Base-by-base conservation (phyloP, 2,329 filamentous ascomycete genomes). In the Fusarium sp. region DNA sequence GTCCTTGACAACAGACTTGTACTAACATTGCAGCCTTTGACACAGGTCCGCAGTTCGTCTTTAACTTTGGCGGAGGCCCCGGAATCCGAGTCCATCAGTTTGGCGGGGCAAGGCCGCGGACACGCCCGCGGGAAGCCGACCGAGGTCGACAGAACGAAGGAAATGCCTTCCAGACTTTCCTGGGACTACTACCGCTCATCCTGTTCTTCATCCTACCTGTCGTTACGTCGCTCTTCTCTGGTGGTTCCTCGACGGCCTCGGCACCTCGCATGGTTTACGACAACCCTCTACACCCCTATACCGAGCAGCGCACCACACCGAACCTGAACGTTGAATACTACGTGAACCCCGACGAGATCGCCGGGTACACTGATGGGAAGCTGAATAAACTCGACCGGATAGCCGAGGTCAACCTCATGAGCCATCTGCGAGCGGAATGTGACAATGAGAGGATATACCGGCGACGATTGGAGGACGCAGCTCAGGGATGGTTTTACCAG, bases 61-160 rank as follows among this genome's bases (percentile, higher is more conserved):
- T 98, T 83, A 98, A 98, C 82, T 89, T 98, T 80, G 94, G 94
- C 72, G 95, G 95, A 65, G 94, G 94, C 8, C 94, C 95, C 4
- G 95, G 95, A 18, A 91, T 99, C 75, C 90, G 95, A 65, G 94
- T 99, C 66, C 96, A 98, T 80, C 95, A 98, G 79, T 98, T 99
- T 80, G 95, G 95, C 73, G 95, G 96, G 57, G 87, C 84, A 7
- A 86, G 88, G 58, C 94, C 95, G 27, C 89, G 94, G 73, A 87
- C 92, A 81, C 88, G 96, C 77, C 94, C 95, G 18, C 89, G 88
- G 76, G 86, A 91, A 71, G 86, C 87, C 34, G 88, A 87, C 70
- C 85, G 81, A 11, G 73, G 71, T 15, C 73, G 73, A 73, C 82
- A 84, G 68, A 85, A 84, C 74, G 79, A 84, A 66, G 81, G 85